Evolutionary conservation across 2,329 filamentous ascomycete species (phyloP), one percentile per base, ranked within the genome.

Genomic region (Karstenula rhodostoma): DNA sequence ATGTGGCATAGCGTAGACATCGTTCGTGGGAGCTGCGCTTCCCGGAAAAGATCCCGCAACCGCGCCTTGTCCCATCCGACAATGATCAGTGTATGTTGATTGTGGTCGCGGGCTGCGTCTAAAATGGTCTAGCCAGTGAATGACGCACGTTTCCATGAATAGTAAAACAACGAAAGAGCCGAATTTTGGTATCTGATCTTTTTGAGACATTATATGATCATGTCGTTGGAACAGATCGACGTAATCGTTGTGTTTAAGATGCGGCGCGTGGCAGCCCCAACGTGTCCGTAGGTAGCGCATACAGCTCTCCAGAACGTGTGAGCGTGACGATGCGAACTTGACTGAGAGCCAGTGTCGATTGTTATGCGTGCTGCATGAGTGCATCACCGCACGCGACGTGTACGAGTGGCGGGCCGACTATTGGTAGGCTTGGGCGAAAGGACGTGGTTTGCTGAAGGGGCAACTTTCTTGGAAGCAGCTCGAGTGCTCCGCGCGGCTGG

Each of bases 371-470:
- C 19, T 44, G 42, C 42, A 44, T 19, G 19, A 44, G 13, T 13
- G n/a, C 42, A 46, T 57, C 47, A 48, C 4, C 47, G 54, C 17
- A 23, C 40, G 25, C 52, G 52, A 42, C 52, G 52, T 12, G 60
- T 57, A 17, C 60, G 42, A 9, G 57, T 37, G 1, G 53, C 54
- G 9, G 60, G 53, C n/a, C 54, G 53, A 40, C 44, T 50, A 43
- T 62, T 59, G 44, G 57, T 55, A 4, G 58, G 57, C 42, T 58
- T 62, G 8, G 60, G 60, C 9, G 60, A 62, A 19, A 62, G 57
- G 15, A 62, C 57, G 19, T 54, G 57, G 25, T 35, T 19, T 15
- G 48, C 56, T 33, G 33, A 25, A 7, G 42, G 44, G 2, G 35
- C 57, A 23, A 33, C 57, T 35, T 59, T 62, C 17, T 51, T 52